Conservation (phyloP, 306 rosid genomes). For the Vicia faba region DNA sequence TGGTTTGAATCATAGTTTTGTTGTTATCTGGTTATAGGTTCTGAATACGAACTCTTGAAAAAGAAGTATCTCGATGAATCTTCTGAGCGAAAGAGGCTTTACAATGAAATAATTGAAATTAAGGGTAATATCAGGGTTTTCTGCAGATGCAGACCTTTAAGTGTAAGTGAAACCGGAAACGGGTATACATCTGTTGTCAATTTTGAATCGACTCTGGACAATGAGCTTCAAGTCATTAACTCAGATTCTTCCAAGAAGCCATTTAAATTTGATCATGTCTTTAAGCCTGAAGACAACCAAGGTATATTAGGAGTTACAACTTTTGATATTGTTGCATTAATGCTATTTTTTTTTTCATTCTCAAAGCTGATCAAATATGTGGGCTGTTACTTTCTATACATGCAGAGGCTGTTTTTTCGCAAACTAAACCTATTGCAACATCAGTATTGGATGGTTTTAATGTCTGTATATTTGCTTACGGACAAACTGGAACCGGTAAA, state of each 20-base stretch:
- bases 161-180: slow-evolving; percentile 54
- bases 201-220: slow-evolving; percentile 68
- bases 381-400: slow-evolving; percentile 3
- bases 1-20: neutral
- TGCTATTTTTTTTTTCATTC: neutral
- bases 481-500: slow-evolving; percentile 99
- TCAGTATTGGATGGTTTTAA: slow-evolving; percentile 96
- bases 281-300: slow-evolving; percentile 81
- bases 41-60: slow-evolving; percentile 73
- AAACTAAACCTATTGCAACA: slow-evolving; percentile 80
- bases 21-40: slow-evolving; percentile 49
- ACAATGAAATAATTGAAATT: slow-evolving; percentile 90
- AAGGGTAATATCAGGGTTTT: slow-evolving; percentile 92
- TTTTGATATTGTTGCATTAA: slow-evolving; percentile 12
- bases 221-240: slow-evolving; percentile 77
- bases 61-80: slow-evolving; percentile 71
- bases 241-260: slow-evolving; percentile 91
- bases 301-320: slow-evolving; percentile 49
- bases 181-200: slow-evolving; percentile 65
- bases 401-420: slow-evolving; percentile 79
- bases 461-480: slow-evolving; percentile 94
- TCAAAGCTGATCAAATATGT: slow-evolving; percentile 12
- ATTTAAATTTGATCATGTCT: slow-evolving; percentile 84
- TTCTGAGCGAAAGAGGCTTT: slow-evolving; percentile 72
- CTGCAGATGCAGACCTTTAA: slow-evolving; percentile 95